phyloP scores from a whole-genome alignment of 2,329 filamentous ascomycete genomes.

The Verticillium nubilum region DNA sequence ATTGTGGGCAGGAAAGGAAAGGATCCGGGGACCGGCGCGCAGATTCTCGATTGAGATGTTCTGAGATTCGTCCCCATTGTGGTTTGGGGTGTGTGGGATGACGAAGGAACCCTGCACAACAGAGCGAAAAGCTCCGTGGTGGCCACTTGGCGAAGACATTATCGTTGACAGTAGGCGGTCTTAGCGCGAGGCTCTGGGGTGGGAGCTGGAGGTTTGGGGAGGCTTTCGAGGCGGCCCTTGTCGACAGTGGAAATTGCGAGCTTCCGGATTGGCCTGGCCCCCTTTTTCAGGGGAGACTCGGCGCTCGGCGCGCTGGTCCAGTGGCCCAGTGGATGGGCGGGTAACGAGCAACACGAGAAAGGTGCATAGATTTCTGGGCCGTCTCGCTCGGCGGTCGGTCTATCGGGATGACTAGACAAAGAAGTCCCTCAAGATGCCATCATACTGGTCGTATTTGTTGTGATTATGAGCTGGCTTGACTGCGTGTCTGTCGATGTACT shows the following conservation, averaged over 20 bases:
- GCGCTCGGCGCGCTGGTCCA: not conserved
- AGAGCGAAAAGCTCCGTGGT: constrained; percentile 1
- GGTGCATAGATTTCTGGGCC: not conserved
- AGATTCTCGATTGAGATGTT: constrained; percentile 1
- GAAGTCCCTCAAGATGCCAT: not conserved
- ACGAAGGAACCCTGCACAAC: not conserved
- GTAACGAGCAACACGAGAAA: not conserved
- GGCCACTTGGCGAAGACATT: constrained; percentile 1
- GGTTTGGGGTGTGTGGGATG: not conserved
- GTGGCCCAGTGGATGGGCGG: not conserved
- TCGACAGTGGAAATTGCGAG: not conserved
- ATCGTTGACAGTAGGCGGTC: not conserved
- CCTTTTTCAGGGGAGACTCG: not conserved
- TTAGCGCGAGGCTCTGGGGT: constrained; percentile 1
- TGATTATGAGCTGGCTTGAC: not conserved
- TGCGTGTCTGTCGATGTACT: not conserved
- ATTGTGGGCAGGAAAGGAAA: not conserved
- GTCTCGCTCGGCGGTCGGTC: not conserved
- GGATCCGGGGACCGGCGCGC: constrained; percentile 1
- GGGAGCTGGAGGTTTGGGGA: not conserved
- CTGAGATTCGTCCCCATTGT: not conserved
- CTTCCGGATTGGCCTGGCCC: not conserved
- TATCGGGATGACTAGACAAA: not conserved
- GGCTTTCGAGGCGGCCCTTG: not conserved
- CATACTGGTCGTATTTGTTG: not conserved